These are phyloP conservation scores for Posidonia australis DNA, from an alignment of 106 monocot genomes.

Conservation along the genomic window DNA sequence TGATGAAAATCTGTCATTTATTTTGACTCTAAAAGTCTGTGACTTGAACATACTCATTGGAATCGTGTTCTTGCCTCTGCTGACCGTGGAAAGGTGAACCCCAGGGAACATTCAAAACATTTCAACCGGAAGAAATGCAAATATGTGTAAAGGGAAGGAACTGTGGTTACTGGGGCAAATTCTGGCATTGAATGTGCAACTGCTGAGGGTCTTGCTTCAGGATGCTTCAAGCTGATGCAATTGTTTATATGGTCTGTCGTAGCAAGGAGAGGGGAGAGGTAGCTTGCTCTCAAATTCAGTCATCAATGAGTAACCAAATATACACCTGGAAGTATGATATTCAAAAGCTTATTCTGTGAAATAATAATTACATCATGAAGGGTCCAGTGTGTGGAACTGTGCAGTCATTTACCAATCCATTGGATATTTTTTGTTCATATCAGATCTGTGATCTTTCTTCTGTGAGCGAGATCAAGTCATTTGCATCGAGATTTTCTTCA, in stretches of 20 bases:
- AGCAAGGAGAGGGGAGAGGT: conserved; percentile 73
- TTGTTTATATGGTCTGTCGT: conserved; percentile 82
- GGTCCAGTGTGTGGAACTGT: too few species aligned
- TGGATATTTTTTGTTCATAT: background rate
- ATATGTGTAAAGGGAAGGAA: conserved; percentile 73
- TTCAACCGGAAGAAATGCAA: conserved; percentile 41
- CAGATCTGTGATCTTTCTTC: conserved; percentile 94
- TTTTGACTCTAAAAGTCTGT: background rate
- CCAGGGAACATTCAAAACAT: conserved; percentile 2
- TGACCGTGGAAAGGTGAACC: too few species aligned
- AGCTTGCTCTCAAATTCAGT: conserved; percentile 56
- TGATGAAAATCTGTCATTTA: too few species aligned
- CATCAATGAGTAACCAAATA: conserved; percentile 30
- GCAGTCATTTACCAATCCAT: too few species aligned
- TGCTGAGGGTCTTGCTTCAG: conserved; percentile 80
- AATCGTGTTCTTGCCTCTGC: too few species aligned
- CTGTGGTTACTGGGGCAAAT: conserved; percentile 91
- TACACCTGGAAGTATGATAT: conserved; percentile 42
- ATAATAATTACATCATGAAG: too few species aligned
- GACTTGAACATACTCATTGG: too few species aligned
- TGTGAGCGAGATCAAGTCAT: conserved; percentile 52
- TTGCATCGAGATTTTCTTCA: conserved; percentile 66
- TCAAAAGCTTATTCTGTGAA: background rate
- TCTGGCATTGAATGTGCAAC: conserved; percentile 83
- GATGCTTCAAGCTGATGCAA: conserved; percentile 66